Evolutionary conservation across 768 basidiomycete genomes (phyloP).

Genomic region (Leccinellum albellum): DNA sequence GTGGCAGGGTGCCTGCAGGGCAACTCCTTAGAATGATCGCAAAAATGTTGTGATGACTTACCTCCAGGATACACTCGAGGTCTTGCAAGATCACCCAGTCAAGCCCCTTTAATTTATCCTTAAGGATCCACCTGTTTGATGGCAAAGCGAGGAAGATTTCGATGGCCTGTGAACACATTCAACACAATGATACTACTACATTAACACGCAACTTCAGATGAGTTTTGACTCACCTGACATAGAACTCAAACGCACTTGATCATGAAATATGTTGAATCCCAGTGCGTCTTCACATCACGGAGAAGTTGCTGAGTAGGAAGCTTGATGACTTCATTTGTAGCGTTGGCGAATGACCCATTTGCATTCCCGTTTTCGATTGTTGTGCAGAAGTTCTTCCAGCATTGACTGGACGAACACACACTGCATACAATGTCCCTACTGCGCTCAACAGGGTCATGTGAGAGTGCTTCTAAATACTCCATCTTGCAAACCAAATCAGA

Average conservation of each 20-base stretch:
- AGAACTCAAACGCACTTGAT: not conserved
- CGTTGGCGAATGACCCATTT: not conserved
- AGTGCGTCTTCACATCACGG: constrained; percentile 33
- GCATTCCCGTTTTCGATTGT: not conserved
- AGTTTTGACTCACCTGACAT: not conserved
- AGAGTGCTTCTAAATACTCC: not conserved
- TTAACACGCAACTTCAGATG: not conserved
- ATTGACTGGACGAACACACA: not conserved
- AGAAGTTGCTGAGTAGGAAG: not conserved
- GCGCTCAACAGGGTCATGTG: not conserved
- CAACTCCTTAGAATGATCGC: too few species aligned
- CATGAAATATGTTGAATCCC: constrained; percentile 29
- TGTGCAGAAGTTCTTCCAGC: not conserved
- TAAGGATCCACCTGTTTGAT: too few species aligned
- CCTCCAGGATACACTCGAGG: too few species aligned
- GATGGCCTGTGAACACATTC: too few species aligned
- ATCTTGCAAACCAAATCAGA: not conserved
- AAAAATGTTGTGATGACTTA: too few species aligned
- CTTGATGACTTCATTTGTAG: not conserved
- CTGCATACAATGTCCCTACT: not conserved
- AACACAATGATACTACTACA: too few species aligned
- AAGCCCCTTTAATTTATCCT: too few species aligned
- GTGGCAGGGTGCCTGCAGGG: too few species aligned
- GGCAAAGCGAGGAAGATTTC: too few species aligned
- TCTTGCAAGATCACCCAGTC: too few species aligned